A percentile compares a stretch with the other conserved stretches of the same genome.
Conservation (phyloP, 1,284 basidiomycete genomes). For the Porphyrellus sp. region DNA sequence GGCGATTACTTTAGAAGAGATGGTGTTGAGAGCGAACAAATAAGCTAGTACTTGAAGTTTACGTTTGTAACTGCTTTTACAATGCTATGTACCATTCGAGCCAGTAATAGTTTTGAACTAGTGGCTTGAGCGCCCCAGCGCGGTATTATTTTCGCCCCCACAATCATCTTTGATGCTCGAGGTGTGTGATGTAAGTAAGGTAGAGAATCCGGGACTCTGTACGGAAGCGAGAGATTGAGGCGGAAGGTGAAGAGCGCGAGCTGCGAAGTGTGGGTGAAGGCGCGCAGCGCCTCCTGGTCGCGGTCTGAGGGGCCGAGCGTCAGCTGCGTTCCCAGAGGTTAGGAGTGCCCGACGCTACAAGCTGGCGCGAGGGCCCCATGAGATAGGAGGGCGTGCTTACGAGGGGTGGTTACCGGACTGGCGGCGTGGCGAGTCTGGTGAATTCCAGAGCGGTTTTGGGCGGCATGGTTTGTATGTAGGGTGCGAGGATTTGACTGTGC, state of each 20-base stretch:
- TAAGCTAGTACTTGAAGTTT: constrained; percentile 2
- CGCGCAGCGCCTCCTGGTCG: background rate
- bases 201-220: no score
- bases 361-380: background rate
- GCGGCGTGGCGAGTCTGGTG: background rate
- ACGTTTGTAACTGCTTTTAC: no score
- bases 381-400: background rate
- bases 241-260: no score
- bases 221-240: no score
- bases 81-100: no score
- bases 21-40: constrained; percentile 60
- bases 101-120: no score
- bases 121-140: no score
- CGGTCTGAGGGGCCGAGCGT: background rate
- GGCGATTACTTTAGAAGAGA: constrained; percentile 64
- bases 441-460: no score
- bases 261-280: background rate
- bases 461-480: background rate
- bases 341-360: background rate
- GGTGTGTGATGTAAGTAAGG: no score
- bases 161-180: no score
- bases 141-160: no score
- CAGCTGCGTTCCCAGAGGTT: background rate
- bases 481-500: background rate
- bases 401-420: background rate